Conservation (phyloP, 2,329 filamentous ascomycete species). For the Amylocarpus encephaloides region DNA sequence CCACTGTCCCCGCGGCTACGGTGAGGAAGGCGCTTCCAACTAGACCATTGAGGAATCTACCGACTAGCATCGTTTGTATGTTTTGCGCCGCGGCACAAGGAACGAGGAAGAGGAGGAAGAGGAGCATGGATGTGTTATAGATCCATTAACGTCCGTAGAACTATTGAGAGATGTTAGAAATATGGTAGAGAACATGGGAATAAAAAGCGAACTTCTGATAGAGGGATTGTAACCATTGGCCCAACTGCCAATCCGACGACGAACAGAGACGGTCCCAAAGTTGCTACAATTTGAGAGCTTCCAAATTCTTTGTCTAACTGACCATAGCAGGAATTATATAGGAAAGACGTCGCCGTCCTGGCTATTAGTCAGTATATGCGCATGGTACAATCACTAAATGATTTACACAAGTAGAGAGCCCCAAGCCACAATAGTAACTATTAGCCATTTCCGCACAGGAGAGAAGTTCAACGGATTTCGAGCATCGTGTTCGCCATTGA, state of each 20-base stretch:
- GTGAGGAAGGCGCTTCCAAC: slow-evolving; percentile 60
- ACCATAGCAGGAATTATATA: slow-evolving; percentile 74
- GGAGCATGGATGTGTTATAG: slow-evolving; percentile 60
- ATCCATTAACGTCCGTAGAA: slow-evolving; percentile 81
- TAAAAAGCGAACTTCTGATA: slow-evolving; percentile 40
- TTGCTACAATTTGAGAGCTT: slow-evolving; percentile 34
- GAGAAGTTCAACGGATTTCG: slow-evolving; percentile 64
- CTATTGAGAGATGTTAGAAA: slow-evolving; percentile 41
- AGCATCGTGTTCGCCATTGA: slow-evolving; percentile 65
- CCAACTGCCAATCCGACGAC: slow-evolving; percentile 54
- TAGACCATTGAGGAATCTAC: slow-evolving; percentile 69
- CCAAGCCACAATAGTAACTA: slow-evolving; percentile 63
- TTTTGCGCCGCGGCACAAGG: slow-evolving; percentile 72
- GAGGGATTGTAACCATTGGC: slow-evolving; percentile 59
- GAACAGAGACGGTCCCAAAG: slow-evolving; percentile 53
- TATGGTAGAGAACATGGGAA: not conserved
- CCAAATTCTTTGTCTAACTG: slow-evolving; percentile 33
- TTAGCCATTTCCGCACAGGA: slow-evolving; percentile 62
- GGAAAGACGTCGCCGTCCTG: slow-evolving; percentile 72
- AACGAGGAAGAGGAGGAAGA: slow-evolving; percentile 73
- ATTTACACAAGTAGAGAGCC: slow-evolving; percentile 77
- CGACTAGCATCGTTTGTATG: slow-evolving; percentile 69
- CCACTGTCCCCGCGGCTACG: slow-evolving; percentile 77
- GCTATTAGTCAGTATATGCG: not conserved
- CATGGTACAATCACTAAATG: not conserved